A percentile compares a stretch with the other conserved stretches of the same genome.
phyloP scores from a whole-genome alignment of 805 yeast genomes.

The Groenewaldozyma tartarivorans region DNA sequence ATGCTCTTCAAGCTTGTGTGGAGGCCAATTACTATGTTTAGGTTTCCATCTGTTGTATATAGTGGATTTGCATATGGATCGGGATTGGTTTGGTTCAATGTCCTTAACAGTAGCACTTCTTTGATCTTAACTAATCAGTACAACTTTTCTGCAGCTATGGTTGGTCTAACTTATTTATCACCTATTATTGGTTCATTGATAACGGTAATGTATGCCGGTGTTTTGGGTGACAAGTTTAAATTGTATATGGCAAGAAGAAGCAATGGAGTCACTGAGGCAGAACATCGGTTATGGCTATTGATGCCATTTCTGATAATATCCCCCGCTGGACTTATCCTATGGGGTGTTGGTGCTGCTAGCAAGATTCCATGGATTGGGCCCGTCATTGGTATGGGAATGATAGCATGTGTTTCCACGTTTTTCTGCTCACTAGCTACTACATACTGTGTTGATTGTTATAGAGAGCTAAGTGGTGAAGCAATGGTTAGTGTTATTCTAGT shows the following conservation, averaged over 20 bases:
- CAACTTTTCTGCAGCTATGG: conserved; percentile 37
- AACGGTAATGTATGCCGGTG: conserved; percentile 39
- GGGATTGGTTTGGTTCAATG: conserved; percentile 39
- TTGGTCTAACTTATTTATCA: conserved; percentile 45
- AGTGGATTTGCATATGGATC: conserved; percentile 47
- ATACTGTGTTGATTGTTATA: conserved; percentile 48
- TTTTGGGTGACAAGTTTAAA: conserved; percentile 42
- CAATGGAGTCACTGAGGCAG: conserved; percentile 46
- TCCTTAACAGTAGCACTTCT: conserved; percentile 41
- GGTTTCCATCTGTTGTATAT: conserved; percentile 46
- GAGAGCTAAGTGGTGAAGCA: conserved; percentile 43
- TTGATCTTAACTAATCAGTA: conserved; percentile 40
- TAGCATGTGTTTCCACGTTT: conserved; percentile 43
- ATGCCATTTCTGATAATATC: conserved; percentile 39
- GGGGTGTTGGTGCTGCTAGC: conserved; percentile 57
- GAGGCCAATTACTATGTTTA: conserved; percentile 23
- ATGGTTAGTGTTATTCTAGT: conserved; percentile 49
- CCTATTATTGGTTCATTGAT: conserved; percentile 41
- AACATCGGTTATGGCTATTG: conserved; percentile 49
- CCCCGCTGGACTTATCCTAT: conserved; percentile 46
- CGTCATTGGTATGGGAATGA: conserved; percentile 45
- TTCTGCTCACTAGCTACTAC: conserved; percentile 47
- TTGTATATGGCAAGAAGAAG: conserved; percentile 39
- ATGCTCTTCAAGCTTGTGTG: conserved; percentile 11
- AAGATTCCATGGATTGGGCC: conserved; percentile 47